Base-by-base conservation (phyloP, 75 land plant genomes). In the Pinus taeda region DNA sequence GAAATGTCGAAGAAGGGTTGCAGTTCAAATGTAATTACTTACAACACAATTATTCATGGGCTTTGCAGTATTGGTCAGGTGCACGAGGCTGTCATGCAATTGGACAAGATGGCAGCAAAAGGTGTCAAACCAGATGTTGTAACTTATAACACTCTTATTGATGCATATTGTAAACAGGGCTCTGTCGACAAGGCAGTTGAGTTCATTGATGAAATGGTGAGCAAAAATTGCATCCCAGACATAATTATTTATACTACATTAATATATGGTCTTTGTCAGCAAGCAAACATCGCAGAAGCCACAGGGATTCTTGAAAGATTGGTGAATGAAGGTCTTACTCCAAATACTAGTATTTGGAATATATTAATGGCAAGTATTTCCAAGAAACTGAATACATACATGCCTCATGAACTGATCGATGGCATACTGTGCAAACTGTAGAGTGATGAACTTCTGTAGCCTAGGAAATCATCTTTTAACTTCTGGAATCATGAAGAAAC, bases 41-140 rank as follows among this genome's bases (percentile, higher is more conserved):
- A 89, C 63, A 91, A 89, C 72, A 91, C 83, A 26, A 65, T 91
- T 22, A 78, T 89, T 4, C 15, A 77, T 77, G 89, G 93, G 0
- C 60, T 85, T 56, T 86, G 85, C 76, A 59, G 56, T 30, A 59
- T 60, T 6, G 79, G 78, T 45, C 86, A 78, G 87, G 59, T 80
- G n/a, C 71, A 37, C 5, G 81, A 84, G 60, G 87, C 85, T 30
- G 58, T 75, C 42, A 53, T 67, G 22, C 57, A 86, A 4, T 0
- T 84, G 17, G 87, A 86, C 18, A 81, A 81, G 77, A 88, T 88
- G 91, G 55, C 79, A 21, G 82, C 79, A 3, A 64, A 15, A 15
- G 93, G 93, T 18, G 73, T 60, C 24, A 29, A 57, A 30, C 88
- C 84, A 65, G 90, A 88, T 80, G 53, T 57, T 39, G 59, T 83